phyloP scores from a whole-genome alignment of 1,139 yeast genomes.

The Nadsonia commutata region DNA sequence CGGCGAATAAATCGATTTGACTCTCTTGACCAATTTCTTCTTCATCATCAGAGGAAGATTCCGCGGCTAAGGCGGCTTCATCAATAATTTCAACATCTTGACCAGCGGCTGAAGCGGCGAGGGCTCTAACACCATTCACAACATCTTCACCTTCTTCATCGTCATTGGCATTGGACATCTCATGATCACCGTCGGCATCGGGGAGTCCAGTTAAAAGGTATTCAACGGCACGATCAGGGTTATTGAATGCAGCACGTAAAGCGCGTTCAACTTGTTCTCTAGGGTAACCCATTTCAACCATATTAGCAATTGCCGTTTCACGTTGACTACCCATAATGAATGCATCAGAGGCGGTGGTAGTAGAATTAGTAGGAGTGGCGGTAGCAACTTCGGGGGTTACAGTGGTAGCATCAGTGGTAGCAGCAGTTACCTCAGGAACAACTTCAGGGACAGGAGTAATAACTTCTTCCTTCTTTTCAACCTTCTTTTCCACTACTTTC shows the following conservation, averaged over 20 bases:
- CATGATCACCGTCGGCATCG: conserved; percentile 7
- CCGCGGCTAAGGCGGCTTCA: conserved; percentile 14
- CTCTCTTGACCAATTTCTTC: no score
- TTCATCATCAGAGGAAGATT: conserved; percentile 7
- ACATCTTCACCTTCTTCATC: conserved; percentile 9
- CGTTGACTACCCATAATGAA: conserved; percentile 48
- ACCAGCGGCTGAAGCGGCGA: conserved; percentile 18
- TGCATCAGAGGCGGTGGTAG: conserved; percentile 17
- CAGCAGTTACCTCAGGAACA: conserved; percentile 19
- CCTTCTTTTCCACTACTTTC: no score
- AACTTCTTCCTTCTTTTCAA: conserved; percentile 12
- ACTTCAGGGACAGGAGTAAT: conserved; percentile 17
- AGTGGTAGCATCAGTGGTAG: conserved; percentile 20
- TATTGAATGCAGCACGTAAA: conserved; percentile 86
- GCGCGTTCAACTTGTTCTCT: conserved; percentile 82
- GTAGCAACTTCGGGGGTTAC: conserved; percentile 17
- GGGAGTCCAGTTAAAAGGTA: conserved; percentile 86
- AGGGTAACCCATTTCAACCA: conserved; percentile 94
- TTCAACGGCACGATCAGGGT: conserved; percentile 97
- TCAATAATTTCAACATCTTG: conserved; percentile 19
- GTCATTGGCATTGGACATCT: conserved; percentile 4
- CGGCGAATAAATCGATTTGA: conserved; percentile 55
- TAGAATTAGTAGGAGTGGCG: conserved; percentile 18
- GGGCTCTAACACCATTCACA: conserved; percentile 13
- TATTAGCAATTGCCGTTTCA: conserved; percentile 57